A percentile compares a stretch with the other conserved stretches of the same genome.
These are phyloP conservation scores for Salix dunnii DNA, from an alignment of 345 rosid species.

Conservation along the genomic window DNA sequence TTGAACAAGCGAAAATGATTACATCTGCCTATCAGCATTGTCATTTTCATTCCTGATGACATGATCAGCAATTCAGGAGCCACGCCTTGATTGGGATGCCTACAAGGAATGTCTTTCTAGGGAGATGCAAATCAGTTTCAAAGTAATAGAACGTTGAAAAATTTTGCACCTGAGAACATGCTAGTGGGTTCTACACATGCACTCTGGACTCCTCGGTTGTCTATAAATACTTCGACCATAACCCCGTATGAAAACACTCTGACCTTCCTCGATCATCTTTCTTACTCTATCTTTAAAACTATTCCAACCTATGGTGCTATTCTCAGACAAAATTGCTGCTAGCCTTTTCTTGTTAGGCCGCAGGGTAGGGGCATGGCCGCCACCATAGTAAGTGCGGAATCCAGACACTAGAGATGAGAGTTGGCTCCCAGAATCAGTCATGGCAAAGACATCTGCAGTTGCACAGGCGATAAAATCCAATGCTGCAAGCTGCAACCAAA, in stretches of 20 bases:
- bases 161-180: neutral
- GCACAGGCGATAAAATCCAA: constrained; percentile 86
- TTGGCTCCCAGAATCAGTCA: constrained; percentile 97
- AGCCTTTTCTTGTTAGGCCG: constrained; percentile 90
- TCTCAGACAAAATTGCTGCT: constrained; percentile 66
- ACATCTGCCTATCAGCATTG: neutral
- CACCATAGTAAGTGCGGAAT: constrained; percentile 74
- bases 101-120: neutral
- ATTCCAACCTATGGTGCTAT: constrained; percentile 57
- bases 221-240: constrained; percentile 81
- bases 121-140: constrained; percentile 1
- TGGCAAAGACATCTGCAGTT: constrained; percentile 81
- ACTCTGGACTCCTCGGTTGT: constrained; percentile 77
- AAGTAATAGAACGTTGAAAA: neutral
- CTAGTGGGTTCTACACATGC: constrained; percentile 56
- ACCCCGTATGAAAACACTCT: constrained; percentile 49
- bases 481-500: constrained; percentile 69
- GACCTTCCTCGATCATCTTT: constrained; percentile 76
- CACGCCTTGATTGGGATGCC: neutral
- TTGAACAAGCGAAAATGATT: neutral
- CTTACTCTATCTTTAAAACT: constrained; percentile 53
- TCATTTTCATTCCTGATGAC: neutral
- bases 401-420: constrained; percentile 86
- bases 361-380: constrained; percentile 61
- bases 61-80: neutral